These are phyloP conservation scores for Leptographium lundbergii DNA, from an alignment of 2,329 filamentous ascomycete genomes.

Conservation along the genomic window DNA sequence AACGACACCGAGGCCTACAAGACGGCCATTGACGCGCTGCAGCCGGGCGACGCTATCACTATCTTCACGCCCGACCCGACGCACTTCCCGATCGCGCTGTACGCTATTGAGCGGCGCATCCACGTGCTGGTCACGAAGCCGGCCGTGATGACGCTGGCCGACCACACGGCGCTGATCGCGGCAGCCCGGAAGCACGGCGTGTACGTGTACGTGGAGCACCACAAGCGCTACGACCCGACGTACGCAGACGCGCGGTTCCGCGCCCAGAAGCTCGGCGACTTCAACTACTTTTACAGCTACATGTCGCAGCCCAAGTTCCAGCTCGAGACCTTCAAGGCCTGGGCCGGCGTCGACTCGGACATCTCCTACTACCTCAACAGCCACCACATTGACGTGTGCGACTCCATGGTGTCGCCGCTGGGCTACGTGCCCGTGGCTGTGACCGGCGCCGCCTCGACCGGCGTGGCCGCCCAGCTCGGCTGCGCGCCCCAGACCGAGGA, in stretches of 20 bases:
- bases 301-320: conserved; percentile 90
- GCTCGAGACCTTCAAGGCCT: conserved; percentile 87
- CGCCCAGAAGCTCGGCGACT: conserved; percentile 69
- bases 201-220: conserved; percentile 89
- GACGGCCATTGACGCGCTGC: conserved; percentile 70
- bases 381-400: conserved; percentile 86
- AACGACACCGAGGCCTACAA: conserved; percentile 78
- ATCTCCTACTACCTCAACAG: conserved; percentile 95
- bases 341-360: conserved; percentile 84
- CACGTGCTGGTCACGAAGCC: conserved; percentile 94
- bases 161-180: conserved; percentile 66
- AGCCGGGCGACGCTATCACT: conserved; percentile 76
- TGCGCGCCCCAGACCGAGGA: conserved; percentile 77
- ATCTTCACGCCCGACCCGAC: conserved; percentile 94
- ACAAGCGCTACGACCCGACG: conserved; percentile 90
- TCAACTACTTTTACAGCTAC: conserved; percentile 98
- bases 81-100: conserved; percentile 83
- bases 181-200: conserved; percentile 64
- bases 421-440: conserved; percentile 70
- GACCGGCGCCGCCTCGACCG: conserved; percentile 63
- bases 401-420: conserved; percentile 68
- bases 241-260: conserved; percentile 79
- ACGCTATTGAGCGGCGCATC: conserved; percentile 76
- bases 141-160: conserved; percentile 68
- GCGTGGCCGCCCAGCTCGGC: conserved; percentile 65